Evolutionary conservation across 345 rosid genomes (phyloP).

Genomic region (Corchorus olitorius): DNA sequence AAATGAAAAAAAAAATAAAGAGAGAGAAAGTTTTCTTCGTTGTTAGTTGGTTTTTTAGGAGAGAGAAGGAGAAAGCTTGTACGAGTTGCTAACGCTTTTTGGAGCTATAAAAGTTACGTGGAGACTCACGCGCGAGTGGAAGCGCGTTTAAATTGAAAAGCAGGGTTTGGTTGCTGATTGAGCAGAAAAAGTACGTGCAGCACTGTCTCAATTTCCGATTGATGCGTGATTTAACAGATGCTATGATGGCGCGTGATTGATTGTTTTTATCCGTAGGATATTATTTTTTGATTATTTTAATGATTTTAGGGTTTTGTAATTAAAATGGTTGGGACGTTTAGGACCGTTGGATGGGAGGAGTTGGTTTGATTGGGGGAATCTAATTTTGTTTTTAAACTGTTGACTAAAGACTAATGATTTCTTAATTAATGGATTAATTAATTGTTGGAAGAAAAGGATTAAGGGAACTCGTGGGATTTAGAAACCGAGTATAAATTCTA

Average conservation of each 20-base stretch:
- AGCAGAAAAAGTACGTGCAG: conserved; percentile 9
- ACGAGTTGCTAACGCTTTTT: background rate
- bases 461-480: background rate
- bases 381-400: background rate
- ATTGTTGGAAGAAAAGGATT: too few species aligned
- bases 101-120: background rate
- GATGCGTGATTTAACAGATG: background rate
- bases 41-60: conserved; percentile 22
- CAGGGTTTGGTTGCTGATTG: background rate
- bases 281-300: background rate
- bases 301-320: conserved; percentile 8
- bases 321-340: background rate
- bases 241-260: background rate
- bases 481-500: background rate
- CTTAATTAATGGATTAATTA: background rate
- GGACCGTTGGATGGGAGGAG: background rate
- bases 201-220: background rate
- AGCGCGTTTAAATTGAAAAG: background rate
- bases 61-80: conserved; percentile 2
- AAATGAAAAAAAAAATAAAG: background rate
- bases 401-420: background rate
- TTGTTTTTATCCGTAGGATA: background rate
- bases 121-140: background rate
- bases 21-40: conserved; percentile 6
- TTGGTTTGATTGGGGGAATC: background rate